These are phyloP conservation scores for Ceratocystis smalleyi DNA, from an alignment of 2,329 filamentous ascomycete genomes.

Conservation along the genomic window DNA sequence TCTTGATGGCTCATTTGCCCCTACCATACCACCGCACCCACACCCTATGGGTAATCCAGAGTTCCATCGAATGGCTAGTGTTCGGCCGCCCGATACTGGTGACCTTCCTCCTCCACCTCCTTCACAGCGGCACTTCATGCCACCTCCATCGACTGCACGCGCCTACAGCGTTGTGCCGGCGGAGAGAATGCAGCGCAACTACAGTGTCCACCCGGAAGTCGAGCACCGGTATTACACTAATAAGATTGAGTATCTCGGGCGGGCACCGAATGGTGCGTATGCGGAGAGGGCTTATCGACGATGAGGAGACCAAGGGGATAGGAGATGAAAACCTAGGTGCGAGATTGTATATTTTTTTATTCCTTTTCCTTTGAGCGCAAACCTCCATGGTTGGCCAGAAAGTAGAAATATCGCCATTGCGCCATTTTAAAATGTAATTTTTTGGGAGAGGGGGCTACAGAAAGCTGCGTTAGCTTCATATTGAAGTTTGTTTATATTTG, in stretches of 20 bases:
- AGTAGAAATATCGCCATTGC: too few species aligned
- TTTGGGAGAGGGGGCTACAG: too few species aligned
- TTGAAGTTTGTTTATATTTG: too few species aligned
- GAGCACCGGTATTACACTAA: slow-evolving; percentile 31
- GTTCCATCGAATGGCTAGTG: slow-evolving; percentile 32
- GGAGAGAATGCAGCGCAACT: slow-evolving; percentile 25
- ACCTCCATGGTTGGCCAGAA: too few species aligned
- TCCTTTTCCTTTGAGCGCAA: too few species aligned
- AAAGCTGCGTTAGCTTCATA: too few species aligned
- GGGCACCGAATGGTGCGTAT: slow-evolving; percentile 12
- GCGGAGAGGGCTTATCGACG: slow-evolving; percentile 17
- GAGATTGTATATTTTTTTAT: too few species aligned
- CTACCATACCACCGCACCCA: slow-evolving; percentile 33
- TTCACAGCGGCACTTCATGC: slow-evolving; percentile 20
- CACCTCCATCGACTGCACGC: slow-evolving; percentile 22
- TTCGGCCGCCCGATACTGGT: slow-evolving; percentile 25
- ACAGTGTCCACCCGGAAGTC: slow-evolving; percentile 27
- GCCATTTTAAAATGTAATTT: too few species aligned
- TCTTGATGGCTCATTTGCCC: not conserved
- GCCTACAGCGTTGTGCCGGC: slow-evolving; percentile 25
- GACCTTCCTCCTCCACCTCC: not conserved
- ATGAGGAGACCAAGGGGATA: not conserved
- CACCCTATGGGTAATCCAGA: slow-evolving; percentile 26
- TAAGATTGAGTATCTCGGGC: slow-evolving; percentile 17
- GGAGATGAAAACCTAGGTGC: not conserved